Percentiles rank a stretch among this genome's conserved stretches.
phyloP scores from a whole-genome alignment of 129 eudicot species.

The Flaveria linearis region DNA sequence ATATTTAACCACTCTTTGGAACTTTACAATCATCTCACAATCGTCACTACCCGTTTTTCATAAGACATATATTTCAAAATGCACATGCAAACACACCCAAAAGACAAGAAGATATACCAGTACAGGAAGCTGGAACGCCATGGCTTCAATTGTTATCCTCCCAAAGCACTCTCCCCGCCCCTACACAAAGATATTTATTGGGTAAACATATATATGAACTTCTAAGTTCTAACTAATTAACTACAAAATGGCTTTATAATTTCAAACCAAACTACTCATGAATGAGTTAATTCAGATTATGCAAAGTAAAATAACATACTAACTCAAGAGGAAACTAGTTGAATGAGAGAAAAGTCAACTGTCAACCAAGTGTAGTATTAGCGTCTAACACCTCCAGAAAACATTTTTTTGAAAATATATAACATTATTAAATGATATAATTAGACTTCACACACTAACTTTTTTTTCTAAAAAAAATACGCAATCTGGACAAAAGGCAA shows the following conservation, averaged over 20 bases:
- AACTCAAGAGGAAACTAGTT: not conserved
- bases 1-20: too few species aligned
- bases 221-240: not conserved
- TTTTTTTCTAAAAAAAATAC: too few species aligned
- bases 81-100: not conserved
- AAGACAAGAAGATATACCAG: slow-evolving; percentile 45
- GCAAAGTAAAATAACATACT: not conserved
- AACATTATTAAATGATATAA: too few species aligned
- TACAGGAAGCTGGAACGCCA: slow-evolving; percentile 93
- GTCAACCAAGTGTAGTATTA: not conserved
- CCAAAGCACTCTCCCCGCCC: slow-evolving; percentile 97
- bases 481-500: too few species aligned
- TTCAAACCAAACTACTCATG: not conserved
- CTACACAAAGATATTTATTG: slow-evolving; percentile 25
- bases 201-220: not conserved
- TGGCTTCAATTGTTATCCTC: slow-evolving; percentile 92
- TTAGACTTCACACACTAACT: too few species aligned
- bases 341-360: not conserved
- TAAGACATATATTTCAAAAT: not conserved
- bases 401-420: too few species aligned
- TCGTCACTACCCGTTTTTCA: not conserved
- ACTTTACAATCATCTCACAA: not conserved
- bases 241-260: not conserved
- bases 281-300: not conserved
- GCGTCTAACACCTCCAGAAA: not conserved